Evolutionary conservation across 331 rosid species (phyloP).

Genomic region (Rosa hybrid): DNA sequence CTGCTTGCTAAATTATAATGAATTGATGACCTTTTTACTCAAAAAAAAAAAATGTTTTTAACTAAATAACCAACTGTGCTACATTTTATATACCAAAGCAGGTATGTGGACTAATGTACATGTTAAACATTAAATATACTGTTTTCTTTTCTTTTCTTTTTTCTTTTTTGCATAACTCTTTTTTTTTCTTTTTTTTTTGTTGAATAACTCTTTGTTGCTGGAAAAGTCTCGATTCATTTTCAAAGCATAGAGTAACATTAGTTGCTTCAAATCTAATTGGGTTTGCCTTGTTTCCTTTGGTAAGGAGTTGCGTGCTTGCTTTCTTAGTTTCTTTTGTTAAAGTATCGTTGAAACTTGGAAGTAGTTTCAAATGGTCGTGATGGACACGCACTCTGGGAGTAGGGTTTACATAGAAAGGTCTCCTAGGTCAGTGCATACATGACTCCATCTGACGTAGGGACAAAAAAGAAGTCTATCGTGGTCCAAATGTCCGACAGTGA

Average conservation of each 20-base stretch:
- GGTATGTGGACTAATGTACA: neutral
- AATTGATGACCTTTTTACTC: no score
- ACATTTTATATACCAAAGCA: no score
- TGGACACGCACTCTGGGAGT: neutral
- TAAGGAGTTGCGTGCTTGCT: neutral
- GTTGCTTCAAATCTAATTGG: neutral
- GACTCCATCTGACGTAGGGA: conserved; percentile 5
- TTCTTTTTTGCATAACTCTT: neutral
- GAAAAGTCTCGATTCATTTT: no score
- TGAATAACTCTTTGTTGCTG: neutral
- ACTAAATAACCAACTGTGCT: no score
- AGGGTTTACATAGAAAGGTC: neutral
- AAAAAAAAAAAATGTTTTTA: no score
- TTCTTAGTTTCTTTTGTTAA: neutral
- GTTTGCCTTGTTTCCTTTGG: neutral
- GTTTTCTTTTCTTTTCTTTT: no score
- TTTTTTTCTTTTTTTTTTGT: no score
- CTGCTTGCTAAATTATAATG: no score
- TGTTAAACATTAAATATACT: no score
- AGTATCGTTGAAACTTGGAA: neutral
- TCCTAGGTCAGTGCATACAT: conserved; percentile 9
- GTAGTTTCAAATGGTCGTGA: neutral
- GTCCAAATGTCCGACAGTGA: neutral
- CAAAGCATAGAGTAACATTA: neutral
- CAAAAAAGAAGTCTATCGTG: neutral